A percentile compares a stretch with the other conserved stretches of the same genome.
Evolutionary conservation across 2,329 filamentous ascomycete species (phyloP).

Genomic region (Colletotrichum sp.): DNA sequence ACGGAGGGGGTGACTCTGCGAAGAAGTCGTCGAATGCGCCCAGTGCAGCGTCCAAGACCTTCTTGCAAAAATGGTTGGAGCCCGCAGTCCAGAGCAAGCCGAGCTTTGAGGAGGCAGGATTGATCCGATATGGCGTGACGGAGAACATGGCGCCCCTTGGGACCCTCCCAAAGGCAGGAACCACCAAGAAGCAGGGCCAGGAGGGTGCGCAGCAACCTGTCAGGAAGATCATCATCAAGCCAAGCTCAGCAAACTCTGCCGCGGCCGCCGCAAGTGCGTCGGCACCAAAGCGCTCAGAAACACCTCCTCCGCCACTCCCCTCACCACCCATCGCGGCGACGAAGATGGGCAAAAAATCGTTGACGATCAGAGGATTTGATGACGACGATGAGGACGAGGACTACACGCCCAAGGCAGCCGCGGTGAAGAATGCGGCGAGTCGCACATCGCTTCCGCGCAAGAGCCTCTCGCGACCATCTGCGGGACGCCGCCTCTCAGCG

Average conservation of each 20-base stretch:
- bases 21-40: slow-evolving; percentile 29
- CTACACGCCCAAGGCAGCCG: slow-evolving; percentile 4
- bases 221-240: slow-evolving; percentile 52
- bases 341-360: slow-evolving; percentile 2
- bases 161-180: slow-evolving; percentile 67
- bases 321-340: slow-evolving; percentile 7
- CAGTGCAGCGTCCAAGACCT: slow-evolving; percentile 44
- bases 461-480: slow-evolving; percentile 20
- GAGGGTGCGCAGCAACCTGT: slow-evolving; percentile 31
- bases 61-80: slow-evolving; percentile 65
- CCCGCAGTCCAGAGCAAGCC: slow-evolving; percentile 64
- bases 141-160: slow-evolving; percentile 86
- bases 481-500: slow-evolving; percentile 12
- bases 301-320: slow-evolving; percentile 7
- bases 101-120: slow-evolving; percentile 79
- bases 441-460: slow-evolving; percentile 17
- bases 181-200: slow-evolving; percentile 39
- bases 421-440: not conserved
- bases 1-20: slow-evolving; percentile 18
- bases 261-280: slow-evolving; percentile 9
- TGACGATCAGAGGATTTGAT: slow-evolving; percentile 6
- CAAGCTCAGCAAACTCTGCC: slow-evolving; percentile 26
- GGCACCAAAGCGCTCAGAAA: slow-evolving; percentile 15
- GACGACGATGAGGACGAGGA: slow-evolving; percentile 19
- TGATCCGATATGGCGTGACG: slow-evolving; percentile 76